Conservation (phyloP, 176 grass and related monocot genomes). For the Ensete ventricosum region DNA sequence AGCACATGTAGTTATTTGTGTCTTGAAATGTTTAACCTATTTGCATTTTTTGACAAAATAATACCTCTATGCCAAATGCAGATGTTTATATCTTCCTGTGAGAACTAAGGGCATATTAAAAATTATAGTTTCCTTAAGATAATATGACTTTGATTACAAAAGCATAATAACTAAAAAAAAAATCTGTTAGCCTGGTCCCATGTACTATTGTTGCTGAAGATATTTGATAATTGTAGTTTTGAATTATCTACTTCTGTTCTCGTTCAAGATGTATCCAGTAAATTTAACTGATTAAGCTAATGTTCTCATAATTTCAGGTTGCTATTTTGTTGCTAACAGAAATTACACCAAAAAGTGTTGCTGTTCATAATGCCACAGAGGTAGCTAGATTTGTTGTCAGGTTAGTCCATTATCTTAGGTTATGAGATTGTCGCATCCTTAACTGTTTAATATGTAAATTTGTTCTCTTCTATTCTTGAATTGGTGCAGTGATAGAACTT, state of each 20-base stretch:
- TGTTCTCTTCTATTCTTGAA: not conserved
- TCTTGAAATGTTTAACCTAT: no score
- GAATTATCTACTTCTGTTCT: not conserved
- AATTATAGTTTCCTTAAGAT: no score
- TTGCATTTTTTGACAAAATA: no score
- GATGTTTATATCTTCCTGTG: no score
- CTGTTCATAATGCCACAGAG: slow-evolving; percentile 91
- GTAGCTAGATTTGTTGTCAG: slow-evolving; percentile 94
- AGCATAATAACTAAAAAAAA: no score
- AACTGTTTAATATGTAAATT: not conserved
- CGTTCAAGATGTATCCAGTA: not conserved
- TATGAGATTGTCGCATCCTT: not conserved
- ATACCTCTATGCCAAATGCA: no score
- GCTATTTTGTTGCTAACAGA: slow-evolving; percentile 91
- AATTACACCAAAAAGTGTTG: slow-evolving; percentile 96
- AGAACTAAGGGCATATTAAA: no score
- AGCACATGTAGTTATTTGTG: no score
- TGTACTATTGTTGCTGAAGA: no score
- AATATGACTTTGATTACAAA: no score
- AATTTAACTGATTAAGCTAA: not conserved
- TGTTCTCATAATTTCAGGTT: slow-evolving; percentile 45
- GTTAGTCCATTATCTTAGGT: slow-evolving; percentile 29
- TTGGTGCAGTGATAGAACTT: not conserved
- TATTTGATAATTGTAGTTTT: no score
- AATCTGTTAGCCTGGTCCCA: no score